Base-by-base conservation (phyloP, 2,329 filamentous ascomycete genomes). In the Colletotrichum scovillei region DNA sequence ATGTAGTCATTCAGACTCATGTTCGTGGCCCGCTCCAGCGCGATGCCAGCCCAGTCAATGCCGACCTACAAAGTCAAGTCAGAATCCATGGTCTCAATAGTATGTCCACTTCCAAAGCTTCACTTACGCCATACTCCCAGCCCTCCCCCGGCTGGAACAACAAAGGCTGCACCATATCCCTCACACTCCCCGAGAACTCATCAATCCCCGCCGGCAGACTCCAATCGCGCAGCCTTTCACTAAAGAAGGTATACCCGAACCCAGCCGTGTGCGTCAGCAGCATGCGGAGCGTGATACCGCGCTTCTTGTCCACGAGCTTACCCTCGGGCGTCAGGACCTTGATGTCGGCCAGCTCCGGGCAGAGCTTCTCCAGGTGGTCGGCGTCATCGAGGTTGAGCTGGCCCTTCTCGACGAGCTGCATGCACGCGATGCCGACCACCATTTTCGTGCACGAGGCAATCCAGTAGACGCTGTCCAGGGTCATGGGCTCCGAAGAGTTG, bases 101-200 rank as follows among this genome's bases (percentile, higher is more conserved):
- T 14, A 3, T 1, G 22, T 22, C 22, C 26, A 26, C 1, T 5
- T 12, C 16, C 75, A 3, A 4, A 3, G 1, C 3, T 11, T 11
- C 8, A 81, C 84, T 82, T 79, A 89, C 86, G 0, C 88, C 88
- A 26, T 93, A 93, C 69, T 89, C 85, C 88, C 90, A 93, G 3
- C 83, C 83, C 28, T 87, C 85, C 0, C 91, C 91, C 0, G 92
- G 92, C 75, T 93, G 90, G 75, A 91, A 90, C 1, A 92, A 79
- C 19, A 94, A 79, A 0, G 91, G 89, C 69, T 81, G 78, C 46
- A 86, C 77, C 56, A 92, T 82, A 28, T 90, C 90, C 38, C 84
- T 83, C 19, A 86, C 77, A 6, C 88, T 83, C 0, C 88, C 88
- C 0, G 86, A 86, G 76, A 92, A 89, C 77, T 92, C 91, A 68